A percentile compares a stretch with the other conserved stretches of the same genome.
These are phyloP conservation scores for Arthrobotrys megalospora DNA, from an alignment of 2,329 filamentous ascomycete genomes.

Conservation along the genomic window DNA sequence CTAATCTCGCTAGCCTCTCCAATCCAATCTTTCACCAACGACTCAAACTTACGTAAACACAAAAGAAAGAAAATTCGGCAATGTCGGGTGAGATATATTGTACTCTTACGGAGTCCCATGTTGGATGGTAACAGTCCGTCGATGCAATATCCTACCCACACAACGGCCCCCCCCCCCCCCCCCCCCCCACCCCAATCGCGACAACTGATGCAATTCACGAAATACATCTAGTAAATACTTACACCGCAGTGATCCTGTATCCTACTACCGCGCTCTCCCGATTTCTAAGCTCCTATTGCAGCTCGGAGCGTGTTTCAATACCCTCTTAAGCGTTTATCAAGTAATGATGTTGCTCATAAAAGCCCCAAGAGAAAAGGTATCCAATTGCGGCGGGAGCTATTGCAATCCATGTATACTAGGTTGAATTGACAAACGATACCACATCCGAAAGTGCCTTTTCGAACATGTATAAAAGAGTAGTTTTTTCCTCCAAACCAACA, in stretches of 20 bases:
- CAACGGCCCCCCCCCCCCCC: not conserved
- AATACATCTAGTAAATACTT: slow-evolving; percentile 2
- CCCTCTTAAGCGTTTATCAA: not conserved
- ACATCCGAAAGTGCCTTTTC: slow-evolving; percentile 34
- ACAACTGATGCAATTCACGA: not conserved
- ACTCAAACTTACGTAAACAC: not conserved
- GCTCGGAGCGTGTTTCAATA: not conserved
- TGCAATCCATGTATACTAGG: slow-evolving; percentile 10
- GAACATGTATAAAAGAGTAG: slow-evolving; percentile 33
- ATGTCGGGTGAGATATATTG: not conserved
- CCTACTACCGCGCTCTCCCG: not conserved
- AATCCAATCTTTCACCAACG: not conserved
- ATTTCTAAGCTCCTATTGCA: not conserved
- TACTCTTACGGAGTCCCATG: not conserved
- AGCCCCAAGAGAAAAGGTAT: not conserved
- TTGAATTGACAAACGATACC: slow-evolving; percentile 3
- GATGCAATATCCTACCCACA: not conserved
- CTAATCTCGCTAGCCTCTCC: not conserved
- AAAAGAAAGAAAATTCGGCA: not conserved
- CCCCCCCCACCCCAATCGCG: too few species aligned
- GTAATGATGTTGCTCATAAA: not conserved
- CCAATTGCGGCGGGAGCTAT: not conserved
- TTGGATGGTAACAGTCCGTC: not conserved
- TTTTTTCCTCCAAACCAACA: slow-evolving; percentile 83
- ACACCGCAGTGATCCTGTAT: not conserved